Conservation (phyloP, 2,329 filamentous ascomycete species). For the Penicillium corylophilum region DNA sequence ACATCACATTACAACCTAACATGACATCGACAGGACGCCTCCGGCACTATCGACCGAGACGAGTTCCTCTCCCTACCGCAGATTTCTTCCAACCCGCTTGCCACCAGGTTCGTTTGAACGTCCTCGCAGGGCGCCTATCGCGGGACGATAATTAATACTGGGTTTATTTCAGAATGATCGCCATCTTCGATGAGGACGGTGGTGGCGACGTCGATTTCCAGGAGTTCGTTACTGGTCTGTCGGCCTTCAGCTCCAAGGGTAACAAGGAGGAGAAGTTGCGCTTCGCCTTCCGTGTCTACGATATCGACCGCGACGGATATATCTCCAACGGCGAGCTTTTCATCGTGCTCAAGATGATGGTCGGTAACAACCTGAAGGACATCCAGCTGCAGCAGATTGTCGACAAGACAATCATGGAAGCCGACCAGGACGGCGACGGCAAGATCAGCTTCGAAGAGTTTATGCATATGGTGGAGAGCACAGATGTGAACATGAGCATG, state of each 20-base stretch:
- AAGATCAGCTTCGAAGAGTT: slow-evolving; percentile 99
- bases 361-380: slow-evolving; percentile 97
- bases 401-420: slow-evolving; percentile 99
- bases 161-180: slow-evolving; percentile 75
- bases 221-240: slow-evolving; percentile 93
- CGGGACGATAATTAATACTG: neutral
- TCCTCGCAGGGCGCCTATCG: neutral
- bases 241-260: slow-evolving; percentile 94
- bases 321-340: slow-evolving; percentile 99
- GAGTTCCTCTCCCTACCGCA: slow-evolving; percentile 96
- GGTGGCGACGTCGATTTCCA: slow-evolving; percentile 98
- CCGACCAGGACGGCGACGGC: slow-evolving; percentile 90
- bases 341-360: slow-evolving; percentile 99
- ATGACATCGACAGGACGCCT: slow-evolving; percentile 71
- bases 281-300: slow-evolving; percentile 99
- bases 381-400: slow-evolving; percentile 98
- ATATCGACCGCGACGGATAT: slow-evolving; percentile 97
- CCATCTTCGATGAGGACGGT: slow-evolving; percentile 98
- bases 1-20: neutral
- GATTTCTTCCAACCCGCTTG: slow-evolving; percentile 95
- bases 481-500: slow-evolving; percentile 69
- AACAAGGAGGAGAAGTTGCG: slow-evolving; percentile 98
- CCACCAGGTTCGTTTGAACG: slow-evolving; percentile 67
- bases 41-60: slow-evolving; percentile 95
- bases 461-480: slow-evolving; percentile 97